These are phyloP conservation scores for Schrenkiella parvula DNA, from an alignment of 345 rosid species.

Conservation along the genomic window DNA sequence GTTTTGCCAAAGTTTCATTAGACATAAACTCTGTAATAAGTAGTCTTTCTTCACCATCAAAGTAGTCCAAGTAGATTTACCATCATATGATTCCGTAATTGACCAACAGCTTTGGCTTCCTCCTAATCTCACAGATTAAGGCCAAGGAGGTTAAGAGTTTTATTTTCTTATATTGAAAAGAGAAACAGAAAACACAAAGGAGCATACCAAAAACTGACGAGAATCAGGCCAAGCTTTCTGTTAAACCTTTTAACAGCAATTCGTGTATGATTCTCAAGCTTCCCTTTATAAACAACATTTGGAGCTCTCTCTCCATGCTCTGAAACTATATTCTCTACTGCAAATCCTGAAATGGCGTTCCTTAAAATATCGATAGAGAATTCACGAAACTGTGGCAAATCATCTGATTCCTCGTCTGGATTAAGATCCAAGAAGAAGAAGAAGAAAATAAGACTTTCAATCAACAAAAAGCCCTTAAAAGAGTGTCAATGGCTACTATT, in stretches of 20 bases:
- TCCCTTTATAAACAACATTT: neutral
- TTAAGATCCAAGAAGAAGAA: neutral
- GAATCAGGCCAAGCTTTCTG: neutral
- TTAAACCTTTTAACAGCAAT: neutral
- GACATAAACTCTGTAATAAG: too few species aligned
- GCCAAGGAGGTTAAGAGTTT: too few species aligned
- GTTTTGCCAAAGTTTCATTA: constrained; percentile 77
- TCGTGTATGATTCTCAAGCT: neutral
- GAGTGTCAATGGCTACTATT: neutral
- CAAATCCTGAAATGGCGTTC: too few species aligned
- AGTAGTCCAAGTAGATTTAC: too few species aligned
- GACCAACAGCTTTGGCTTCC: constrained; percentile 57
- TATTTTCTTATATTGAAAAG: too few species aligned
- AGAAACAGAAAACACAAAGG: too few species aligned
- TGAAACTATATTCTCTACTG: neutral
- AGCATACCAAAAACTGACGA: neutral
- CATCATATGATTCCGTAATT: too few species aligned
- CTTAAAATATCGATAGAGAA: too few species aligned
- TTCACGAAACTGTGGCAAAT: too few species aligned
- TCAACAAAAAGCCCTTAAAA: neutral
- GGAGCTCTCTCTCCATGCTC: constrained; percentile 26
- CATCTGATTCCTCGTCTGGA: constrained; percentile 23
- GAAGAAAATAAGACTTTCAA: neutral
- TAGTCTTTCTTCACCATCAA: neutral
- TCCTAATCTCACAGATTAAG: too few species aligned